A percentile compares a stretch with the other conserved stretches of the same genome.
These are phyloP conservation scores for Yamadazyma kitorensis DNA, from an alignment of 805 yeast genomes.

Conservation along the genomic window DNA sequence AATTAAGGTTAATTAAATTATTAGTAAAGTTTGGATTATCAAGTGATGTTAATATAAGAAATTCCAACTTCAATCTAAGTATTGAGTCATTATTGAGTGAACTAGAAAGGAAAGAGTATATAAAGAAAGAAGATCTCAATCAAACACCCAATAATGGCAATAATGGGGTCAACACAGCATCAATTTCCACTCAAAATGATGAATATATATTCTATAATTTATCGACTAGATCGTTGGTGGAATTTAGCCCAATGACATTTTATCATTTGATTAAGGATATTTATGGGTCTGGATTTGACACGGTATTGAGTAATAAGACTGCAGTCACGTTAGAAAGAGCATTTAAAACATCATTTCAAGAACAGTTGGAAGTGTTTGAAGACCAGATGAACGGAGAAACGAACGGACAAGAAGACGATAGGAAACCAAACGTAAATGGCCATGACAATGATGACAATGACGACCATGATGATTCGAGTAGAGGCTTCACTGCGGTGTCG, in stretches of 20 bases:
- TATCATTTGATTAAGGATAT: constrained; percentile 21
- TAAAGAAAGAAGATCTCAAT: constrained; percentile 15
- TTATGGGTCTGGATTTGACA: constrained; percentile 24
- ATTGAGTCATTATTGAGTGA: constrained; percentile 25
- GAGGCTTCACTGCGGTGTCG: too few species aligned
- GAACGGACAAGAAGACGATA: neutral
- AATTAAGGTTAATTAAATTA: constrained; percentile 19
- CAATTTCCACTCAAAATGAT: constrained; percentile 14
- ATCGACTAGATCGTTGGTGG: constrained; percentile 32
- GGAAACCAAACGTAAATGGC: constrained; percentile 3
- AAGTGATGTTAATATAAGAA: constrained; percentile 15
- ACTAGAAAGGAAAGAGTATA: constrained; percentile 26
- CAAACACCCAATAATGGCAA: too few species aligned
- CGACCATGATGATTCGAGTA: neutral
- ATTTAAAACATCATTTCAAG: constrained; percentile 23
- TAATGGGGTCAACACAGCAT: neutral
- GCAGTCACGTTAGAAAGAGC: constrained; percentile 24
- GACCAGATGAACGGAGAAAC: neutral
- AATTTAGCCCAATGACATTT: constrained; percentile 29
- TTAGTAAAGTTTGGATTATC: constrained; percentile 29
- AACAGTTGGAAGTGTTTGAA: constrained; percentile 3
- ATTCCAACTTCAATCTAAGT: constrained; percentile 20
- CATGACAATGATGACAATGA: constrained; percentile 1
- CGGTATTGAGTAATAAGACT: constrained; percentile 15
- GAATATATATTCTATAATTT: constrained; percentile 22